Percentiles rank a stretch among this genome's conserved stretches.
These are phyloP conservation scores for Hypoxylon sp. DNA, from an alignment of 2,329 filamentous ascomycete species.

Conservation along the genomic window DNA sequence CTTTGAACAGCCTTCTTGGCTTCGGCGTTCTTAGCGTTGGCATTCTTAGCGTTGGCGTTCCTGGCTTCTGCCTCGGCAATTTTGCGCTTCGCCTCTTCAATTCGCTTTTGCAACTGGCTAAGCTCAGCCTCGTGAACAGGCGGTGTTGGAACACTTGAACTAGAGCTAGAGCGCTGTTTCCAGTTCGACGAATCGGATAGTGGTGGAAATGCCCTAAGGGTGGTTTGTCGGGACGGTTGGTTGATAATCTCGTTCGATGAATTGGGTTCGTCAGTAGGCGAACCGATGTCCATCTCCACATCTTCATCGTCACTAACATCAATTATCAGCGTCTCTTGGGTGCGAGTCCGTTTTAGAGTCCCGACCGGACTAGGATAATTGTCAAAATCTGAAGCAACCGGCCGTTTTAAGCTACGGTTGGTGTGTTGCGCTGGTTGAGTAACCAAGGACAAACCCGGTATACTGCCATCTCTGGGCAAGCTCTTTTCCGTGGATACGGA, in stretches of 20 bases:
- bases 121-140: constrained; percentile 48
- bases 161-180: constrained; percentile 59
- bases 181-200: constrained; percentile 57
- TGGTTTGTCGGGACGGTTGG: constrained; percentile 54
- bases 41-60: neutral
- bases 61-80: constrained; percentile 72
- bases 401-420: constrained; percentile 64
- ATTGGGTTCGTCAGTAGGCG: constrained; percentile 59
- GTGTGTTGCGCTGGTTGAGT: constrained; percentile 45
- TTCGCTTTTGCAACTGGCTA: constrained; percentile 59
- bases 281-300: constrained; percentile 76
- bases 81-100: constrained; percentile 70
- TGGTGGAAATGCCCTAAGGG: constrained; percentile 61
- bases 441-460: constrained; percentile 47
- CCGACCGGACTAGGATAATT: constrained; percentile 60
- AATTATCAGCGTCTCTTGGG: constrained; percentile 74
- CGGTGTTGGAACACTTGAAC: constrained; percentile 54
- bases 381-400: constrained; percentile 78
- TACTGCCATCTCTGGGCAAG: constrained; percentile 42
- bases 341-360: constrained; percentile 69
- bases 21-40: constrained; percentile 71
- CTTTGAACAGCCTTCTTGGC: constrained; percentile 60
- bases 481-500: constrained; percentile 37
- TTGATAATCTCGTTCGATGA: constrained; percentile 52
- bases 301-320: constrained; percentile 83